Evolutionary conservation across 306 rosid genomes (phyloP).

Genomic region (Vigna trinervia): DNA sequence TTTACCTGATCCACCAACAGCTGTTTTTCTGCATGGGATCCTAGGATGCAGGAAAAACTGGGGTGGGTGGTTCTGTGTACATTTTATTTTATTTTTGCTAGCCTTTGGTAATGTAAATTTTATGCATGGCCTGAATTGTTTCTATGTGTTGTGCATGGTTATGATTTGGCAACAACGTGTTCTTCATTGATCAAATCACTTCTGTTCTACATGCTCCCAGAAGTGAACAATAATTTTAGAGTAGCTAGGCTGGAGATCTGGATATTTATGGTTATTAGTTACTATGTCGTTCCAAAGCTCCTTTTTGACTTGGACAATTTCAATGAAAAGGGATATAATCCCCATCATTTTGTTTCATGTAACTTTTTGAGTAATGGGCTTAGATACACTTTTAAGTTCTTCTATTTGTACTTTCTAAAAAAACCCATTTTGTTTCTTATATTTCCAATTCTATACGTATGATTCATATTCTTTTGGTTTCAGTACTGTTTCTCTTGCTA

Average conservation of each 20-base stretch:
- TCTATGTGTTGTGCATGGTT: slow-evolving; percentile 22
- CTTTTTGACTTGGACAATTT: not conserved
- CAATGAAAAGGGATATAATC: not conserved
- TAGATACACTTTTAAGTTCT: not conserved
- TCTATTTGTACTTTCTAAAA: not conserved
- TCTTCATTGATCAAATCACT: slow-evolving; percentile 1
- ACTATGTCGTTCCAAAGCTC: slow-evolving; percentile 2
- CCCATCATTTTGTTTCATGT: not conserved
- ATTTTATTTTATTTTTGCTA: slow-evolving; percentile 24
- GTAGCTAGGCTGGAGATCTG: slow-evolving; percentile 15
- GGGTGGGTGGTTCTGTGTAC: slow-evolving; percentile 63
- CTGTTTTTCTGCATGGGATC: slow-evolving; percentile 92
- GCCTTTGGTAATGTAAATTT: not conserved
- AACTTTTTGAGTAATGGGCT: not conserved
- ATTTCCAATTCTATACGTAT: not conserved
- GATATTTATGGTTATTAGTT: not conserved
- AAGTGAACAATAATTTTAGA: not conserved
- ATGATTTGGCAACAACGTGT: slow-evolving; percentile 8
- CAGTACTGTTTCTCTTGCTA: not conserved
- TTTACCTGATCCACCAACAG: slow-evolving; percentile 85
- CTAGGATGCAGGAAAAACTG: slow-evolving; percentile 92
- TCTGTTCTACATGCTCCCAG: slow-evolving; percentile 11
- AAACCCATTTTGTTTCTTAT: not conserved
- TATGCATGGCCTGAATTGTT: not conserved
- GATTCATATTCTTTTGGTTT: not conserved